Evolutionary conservation across 2,329 filamentous ascomycete genomes (phyloP), one percentile per base, ranked within the genome.

Genomic region (Stemphylium vesicarium): DNA sequence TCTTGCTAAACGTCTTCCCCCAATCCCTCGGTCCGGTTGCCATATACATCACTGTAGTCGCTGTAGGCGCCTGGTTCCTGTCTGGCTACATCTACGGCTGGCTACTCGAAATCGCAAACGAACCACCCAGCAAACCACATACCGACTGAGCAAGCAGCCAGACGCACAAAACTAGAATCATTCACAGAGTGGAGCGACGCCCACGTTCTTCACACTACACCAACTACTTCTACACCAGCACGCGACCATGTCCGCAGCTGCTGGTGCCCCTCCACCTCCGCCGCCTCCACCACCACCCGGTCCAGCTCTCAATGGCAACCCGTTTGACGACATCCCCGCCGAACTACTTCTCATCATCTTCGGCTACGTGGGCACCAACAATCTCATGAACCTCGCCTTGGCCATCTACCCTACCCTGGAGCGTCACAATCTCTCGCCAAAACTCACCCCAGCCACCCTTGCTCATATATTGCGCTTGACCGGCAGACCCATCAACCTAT

Each of bases 1-100:
- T 88, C 70, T 57, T 96, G 36, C 77, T 88, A 68, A 95, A 96
- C 78, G 70, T 92, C 13, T 81, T 98, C 47, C 95, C 95, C 11
- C 81, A 81, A 46, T 96, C 92, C 4, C 79, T 98, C 13, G 68
- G 89, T 18, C 87, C 90, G 16, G 94, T 89, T 1, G 85, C 85
- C 11, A 78, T 77, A 32, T 96, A 92, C 75, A 81, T 96, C 49
- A 66, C 82, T 4, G 62, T 84, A 3, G 82, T 96, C 49, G 85
- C 86, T 10, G 57, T 81, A 33, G 63, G 78, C 35, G 79, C 81
- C 24, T 84, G 81, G 75, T 79, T 81, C 42, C 56, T 85, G 1
- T 84, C 82, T 2, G 75, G 69, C 10, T 69, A 70, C 56, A 74
- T 83, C 31, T 73, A 72, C 42, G 62, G 60, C 59, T 75, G 67